Evolutionary conservation across 805 yeast genomes (phyloP).

Genomic region (Saccharomycopsis lassenensis): DNA sequence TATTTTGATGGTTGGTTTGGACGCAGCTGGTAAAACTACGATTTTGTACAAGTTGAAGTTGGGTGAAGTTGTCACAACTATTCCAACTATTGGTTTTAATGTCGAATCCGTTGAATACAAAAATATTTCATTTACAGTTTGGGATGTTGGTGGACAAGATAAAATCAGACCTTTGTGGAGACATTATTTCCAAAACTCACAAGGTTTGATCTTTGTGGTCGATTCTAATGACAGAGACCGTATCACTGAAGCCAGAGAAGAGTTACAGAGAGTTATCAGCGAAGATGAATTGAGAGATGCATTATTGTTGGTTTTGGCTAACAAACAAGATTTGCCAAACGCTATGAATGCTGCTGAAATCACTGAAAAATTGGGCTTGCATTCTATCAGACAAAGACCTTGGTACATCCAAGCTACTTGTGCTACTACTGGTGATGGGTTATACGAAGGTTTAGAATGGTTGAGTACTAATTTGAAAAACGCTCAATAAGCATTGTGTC

Average conservation of each 20-base stretch:
- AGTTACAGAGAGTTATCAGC: slow-evolving; percentile 94
- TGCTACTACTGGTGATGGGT: slow-evolving; percentile 98
- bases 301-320: slow-evolving; percentile 87
- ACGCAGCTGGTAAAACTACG: slow-evolving; percentile 98
- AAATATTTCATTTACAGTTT: slow-evolving; percentile 91
- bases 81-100: slow-evolving; percentile 95
- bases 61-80: slow-evolving; percentile 93
- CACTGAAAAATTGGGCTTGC: slow-evolving; percentile 93
- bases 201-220: slow-evolving; percentile 95
- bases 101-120: slow-evolving; percentile 96
- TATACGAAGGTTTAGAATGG: slow-evolving; percentile 97
- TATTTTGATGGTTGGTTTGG: slow-evolving; percentile 95
- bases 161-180: slow-evolving; percentile 98
- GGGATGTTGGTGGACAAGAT: slow-evolving; percentile 99
- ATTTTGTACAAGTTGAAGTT: slow-evolving; percentile 88
- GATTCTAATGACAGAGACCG: slow-evolving; percentile 98
- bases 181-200: slow-evolving; percentile 97
- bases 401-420: slow-evolving; percentile 99
- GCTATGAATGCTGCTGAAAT: slow-evolving; percentile 99
- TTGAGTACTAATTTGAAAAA: slow-evolving; percentile 82
- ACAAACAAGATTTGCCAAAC: slow-evolving; percentile 97
- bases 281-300: slow-evolving; percentile 98
- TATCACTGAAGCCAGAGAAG: slow-evolving; percentile 96
- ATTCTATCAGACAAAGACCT: slow-evolving; percentile 95
- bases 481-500: slow-evolving; percentile 28